Percentiles rank a stretch among this genome's conserved stretches.
phyloP scores from a whole-genome alignment of 139 green algal species.

The Ostreobium quekettii region DNA sequence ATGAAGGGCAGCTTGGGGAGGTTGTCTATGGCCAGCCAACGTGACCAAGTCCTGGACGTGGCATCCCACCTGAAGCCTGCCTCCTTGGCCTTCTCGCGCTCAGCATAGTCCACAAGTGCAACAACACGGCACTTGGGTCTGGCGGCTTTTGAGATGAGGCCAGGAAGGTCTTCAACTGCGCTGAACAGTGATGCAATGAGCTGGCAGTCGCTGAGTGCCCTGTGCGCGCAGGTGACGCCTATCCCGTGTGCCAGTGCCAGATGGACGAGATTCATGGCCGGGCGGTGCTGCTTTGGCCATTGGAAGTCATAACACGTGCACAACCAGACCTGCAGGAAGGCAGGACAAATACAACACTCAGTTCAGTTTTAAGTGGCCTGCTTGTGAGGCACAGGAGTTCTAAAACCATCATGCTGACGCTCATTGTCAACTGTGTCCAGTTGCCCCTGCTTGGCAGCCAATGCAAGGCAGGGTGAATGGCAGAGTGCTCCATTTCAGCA shows the following conservation, averaged over 20 bases:
- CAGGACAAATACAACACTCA: no score
- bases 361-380: no score
- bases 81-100: not conserved
- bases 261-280: constrained; percentile 14
- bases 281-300: constrained; percentile 8
- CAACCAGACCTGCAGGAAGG: constrained; percentile 5
- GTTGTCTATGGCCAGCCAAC: constrained; percentile 14
- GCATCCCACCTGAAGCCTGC: constrained; percentile 13
- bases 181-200: constrained; percentile 5
- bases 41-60: not conserved
- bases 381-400: no score
- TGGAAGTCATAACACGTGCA: constrained; percentile 12
- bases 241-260: constrained; percentile 14
- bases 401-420: no score
- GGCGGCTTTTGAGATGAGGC: not conserved
- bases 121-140: constrained; percentile 11
- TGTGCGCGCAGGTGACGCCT: constrained; percentile 12
- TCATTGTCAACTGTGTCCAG: no score
- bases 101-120: not conserved
- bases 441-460: no score
- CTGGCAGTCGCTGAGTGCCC: constrained; percentile 7
- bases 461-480: no score
- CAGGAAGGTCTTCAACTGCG: not conserved
- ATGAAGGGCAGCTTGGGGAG: constrained; percentile 5
- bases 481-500: no score